These are phyloP conservation scores for Phaeosphaeriaceae sp. DNA, from an alignment of 2,329 filamentous ascomycete genomes.

Conservation along the genomic window DNA sequence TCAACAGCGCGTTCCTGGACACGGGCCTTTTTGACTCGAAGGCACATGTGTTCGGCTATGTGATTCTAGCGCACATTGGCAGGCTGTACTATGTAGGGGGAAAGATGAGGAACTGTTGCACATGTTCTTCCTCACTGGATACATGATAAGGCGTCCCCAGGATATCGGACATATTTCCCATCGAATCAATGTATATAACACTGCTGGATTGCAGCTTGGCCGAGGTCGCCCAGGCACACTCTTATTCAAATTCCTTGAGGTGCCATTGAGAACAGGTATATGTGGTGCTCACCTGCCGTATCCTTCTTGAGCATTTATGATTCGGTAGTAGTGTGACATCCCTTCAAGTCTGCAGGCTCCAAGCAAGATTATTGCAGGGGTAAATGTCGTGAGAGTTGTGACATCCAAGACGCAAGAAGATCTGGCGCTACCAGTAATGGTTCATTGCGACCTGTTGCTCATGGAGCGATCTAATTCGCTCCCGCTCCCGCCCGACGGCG, in stretches of 20 bases:
- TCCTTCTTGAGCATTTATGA: conserved; percentile 1
- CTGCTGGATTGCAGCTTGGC: too few relatives aligned
- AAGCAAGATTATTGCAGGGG: too few relatives aligned
- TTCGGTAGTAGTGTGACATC: conserved; percentile 7
- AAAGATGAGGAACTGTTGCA: too few relatives aligned
- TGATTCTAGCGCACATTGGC: neutral
- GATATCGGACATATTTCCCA: too few relatives aligned
- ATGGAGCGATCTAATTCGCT: conserved; percentile 30
- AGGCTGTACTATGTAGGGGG: too few relatives aligned
- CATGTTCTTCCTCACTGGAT: too few relatives aligned
- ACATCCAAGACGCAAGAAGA: neutral
- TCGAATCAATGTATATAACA: too few relatives aligned
- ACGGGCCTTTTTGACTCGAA: conserved; percentile 9
- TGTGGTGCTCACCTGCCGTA: conserved; percentile 11
- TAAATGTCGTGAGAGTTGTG: neutral
- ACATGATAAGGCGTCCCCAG: too few relatives aligned
- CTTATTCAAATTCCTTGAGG: too few relatives aligned
- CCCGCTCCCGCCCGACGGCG: conserved; percentile 42
- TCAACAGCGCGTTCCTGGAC: conserved; percentile 34
- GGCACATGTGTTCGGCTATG: conserved; percentile 10
- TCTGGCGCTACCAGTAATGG: conserved; percentile 1
- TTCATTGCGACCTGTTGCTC: conserved; percentile 18
- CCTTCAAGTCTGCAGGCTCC: conserved; percentile 3
- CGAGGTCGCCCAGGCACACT: too few relatives aligned
- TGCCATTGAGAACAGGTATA: too few relatives aligned